phyloP scores from a whole-genome alignment of 768 basidiomycete genomes.

The Mrakia blollopis region DNA sequence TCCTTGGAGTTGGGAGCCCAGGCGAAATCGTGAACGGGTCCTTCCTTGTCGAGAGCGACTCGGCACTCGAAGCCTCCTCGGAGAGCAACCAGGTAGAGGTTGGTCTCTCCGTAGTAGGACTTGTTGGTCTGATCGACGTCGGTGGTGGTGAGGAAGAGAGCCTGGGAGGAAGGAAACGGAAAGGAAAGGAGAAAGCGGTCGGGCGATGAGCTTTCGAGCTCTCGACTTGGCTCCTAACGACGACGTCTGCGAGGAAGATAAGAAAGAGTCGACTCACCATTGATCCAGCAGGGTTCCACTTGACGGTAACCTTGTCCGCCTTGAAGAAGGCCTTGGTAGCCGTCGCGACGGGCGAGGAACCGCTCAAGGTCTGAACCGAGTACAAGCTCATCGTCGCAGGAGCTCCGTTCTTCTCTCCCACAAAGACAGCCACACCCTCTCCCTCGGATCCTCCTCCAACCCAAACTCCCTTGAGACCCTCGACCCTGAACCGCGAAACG shows the following conservation, averaged over 20 bases:
- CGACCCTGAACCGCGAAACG: slow-evolving; percentile 28
- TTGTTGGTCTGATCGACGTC: slow-evolving; percentile 96
- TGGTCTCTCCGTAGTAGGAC: slow-evolving; percentile 97
- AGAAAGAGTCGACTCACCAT: slow-evolving; percentile 52
- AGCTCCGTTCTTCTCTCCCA: slow-evolving; percentile 83
- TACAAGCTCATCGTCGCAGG: slow-evolving; percentile 27
- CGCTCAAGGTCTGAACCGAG: slow-evolving; percentile 36
- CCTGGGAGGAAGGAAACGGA: slow-evolving; percentile 38
- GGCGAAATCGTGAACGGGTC: slow-evolving; percentile 90
- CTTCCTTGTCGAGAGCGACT: slow-evolving; percentile 81
- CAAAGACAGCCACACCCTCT: slow-evolving; percentile 69
- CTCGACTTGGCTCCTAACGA: background rate
- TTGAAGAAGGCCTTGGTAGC: slow-evolving; percentile 82
- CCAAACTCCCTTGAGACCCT: slow-evolving; percentile 34
- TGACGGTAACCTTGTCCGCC: slow-evolving; percentile 84
- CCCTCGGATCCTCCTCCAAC: slow-evolving; percentile 32
- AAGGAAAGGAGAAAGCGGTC: background rate
- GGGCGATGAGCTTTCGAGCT: background rate
- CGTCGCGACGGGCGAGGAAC: slow-evolving; percentile 63
- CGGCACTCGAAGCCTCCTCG: slow-evolving; percentile 91
- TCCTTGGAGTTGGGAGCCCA: slow-evolving; percentile 98
- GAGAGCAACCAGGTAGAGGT: slow-evolving; percentile 83
- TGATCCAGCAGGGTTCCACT: slow-evolving; percentile 93
- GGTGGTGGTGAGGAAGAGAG: slow-evolving; percentile 80
- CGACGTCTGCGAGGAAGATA: background rate